Evolutionary conservation across 1,139 yeast species (phyloP), one percentile per base, ranked within the genome.

Genomic region (Kodamaea suecica): DNA sequence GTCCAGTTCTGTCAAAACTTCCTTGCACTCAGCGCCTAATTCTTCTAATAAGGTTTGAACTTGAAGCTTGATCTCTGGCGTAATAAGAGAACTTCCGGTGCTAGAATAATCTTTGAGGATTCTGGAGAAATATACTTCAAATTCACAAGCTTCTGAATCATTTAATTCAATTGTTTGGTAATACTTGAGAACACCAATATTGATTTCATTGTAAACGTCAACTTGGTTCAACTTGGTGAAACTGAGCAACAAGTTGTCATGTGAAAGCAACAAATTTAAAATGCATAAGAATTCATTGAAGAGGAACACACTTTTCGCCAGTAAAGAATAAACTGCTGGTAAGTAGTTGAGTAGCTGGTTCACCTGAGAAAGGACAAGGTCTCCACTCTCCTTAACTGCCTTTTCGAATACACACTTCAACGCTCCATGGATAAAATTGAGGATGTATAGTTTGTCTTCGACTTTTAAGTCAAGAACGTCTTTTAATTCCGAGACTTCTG

Each of bases 391-490:
- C 13, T 14, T 28, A 11, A 16, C 17, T 12, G 34, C 23, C 23
- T 24, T 30, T 7, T 27, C 19, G 19, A 33, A 31, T 14, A 29
- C 21, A 17, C 33, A 17, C 10, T 11, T 17, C 5, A 38, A 33
- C 3, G 65, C 47, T 0, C 73, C 73, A 12, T 47, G 36, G 13
- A 67, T 41, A 27, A 66, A 55, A 12, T 53, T 48, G 14, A 66
- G 34, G 10, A 65, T 33, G 23, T 46, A 43, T 4, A 38, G 32
- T 32, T 45, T 52, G 19, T 59, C 60, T 1, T 12, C 8, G 11
- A 10, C 10, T 5, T 34, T 38, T 12, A 28, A 16, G 5, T 28
- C 31, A 28, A 28, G 7, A 11, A 28, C 23, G 13, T 15, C 4
- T 17, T 28, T 14, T 32, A 11, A 16, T 15, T 28, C 23, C 23